These are phyloP conservation scores for Magnusiomyces sp. DNA, from an alignment of 1,139 yeast genomes.

Conservation along the genomic window DNA sequence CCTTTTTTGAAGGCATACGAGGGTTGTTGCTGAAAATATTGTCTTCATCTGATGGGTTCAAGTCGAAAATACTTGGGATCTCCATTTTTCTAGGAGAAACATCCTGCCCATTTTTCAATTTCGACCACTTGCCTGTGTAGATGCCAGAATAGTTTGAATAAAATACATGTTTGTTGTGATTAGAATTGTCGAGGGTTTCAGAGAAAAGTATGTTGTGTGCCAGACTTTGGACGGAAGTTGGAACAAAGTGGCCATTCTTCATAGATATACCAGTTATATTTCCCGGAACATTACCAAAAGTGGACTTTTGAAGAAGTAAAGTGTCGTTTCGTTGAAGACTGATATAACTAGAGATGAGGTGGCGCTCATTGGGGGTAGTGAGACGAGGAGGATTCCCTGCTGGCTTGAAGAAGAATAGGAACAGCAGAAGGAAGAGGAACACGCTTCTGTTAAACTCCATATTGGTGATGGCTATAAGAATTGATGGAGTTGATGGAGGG, in stretches of 20 bases:
- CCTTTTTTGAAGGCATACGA: neutral
- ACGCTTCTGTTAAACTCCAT: conserved; percentile 6
- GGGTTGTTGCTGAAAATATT: neutral
- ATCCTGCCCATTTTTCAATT: neutral
- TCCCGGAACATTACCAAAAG: conserved; percentile 51
- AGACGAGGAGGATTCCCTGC: conserved; percentile 3
- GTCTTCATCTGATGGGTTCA: neutral
- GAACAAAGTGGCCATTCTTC: conserved; percentile 51
- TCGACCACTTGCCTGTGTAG: conserved; percentile 1
- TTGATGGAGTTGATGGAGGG: too few relatives aligned
- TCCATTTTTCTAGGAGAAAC: neutral
- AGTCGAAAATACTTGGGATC: neutral
- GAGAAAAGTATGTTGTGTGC: neutral
- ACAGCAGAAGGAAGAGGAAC: neutral
- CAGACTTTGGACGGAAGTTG: conserved; percentile 32
- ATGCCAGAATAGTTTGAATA: conserved; percentile 3
- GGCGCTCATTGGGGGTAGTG: neutral
- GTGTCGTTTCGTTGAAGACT: conserved; percentile 14
- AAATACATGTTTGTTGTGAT: neutral
- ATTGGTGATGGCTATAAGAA: neutral
- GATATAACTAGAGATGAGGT: neutral
- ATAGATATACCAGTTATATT: conserved; percentile 58
- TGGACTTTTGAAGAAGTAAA: conserved; percentile 35
- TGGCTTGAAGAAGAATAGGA: conserved; percentile 4
- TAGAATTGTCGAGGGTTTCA: neutral